Percentiles rank a stretch among this genome's conserved stretches.
Evolutionary conservation across 352 stramenopile species (phyloP).

Genomic region (Stephanocyclus meneghinianus): DNA sequence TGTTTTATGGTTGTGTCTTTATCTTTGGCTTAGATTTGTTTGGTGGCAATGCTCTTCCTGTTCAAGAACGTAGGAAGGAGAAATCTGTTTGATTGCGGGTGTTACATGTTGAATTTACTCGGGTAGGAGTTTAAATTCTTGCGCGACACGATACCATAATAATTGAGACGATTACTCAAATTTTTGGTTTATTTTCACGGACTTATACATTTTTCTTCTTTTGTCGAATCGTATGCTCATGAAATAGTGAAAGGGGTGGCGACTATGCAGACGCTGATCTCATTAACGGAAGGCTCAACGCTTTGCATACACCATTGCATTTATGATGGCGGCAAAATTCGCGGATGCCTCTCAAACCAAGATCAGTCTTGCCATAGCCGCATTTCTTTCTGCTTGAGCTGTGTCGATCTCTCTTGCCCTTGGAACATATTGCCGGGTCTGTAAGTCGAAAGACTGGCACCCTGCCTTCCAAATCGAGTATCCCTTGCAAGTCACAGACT

Average conservation of each 20-base stretch:
- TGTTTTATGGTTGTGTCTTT: slow-evolving; percentile 27
- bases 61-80: too few species aligned
- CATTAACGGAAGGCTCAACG: slow-evolving; percentile 7
- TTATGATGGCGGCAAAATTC: slow-evolving; percentile 16
- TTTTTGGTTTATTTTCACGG: too few species aligned
- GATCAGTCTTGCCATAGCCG: slow-evolving; percentile 19
- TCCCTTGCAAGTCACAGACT: slow-evolving; percentile 24
- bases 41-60: too few species aligned
- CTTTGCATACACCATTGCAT: slow-evolving; percentile 22
- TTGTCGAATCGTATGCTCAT: too few species aligned
- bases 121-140: too few species aligned
- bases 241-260: too few species aligned
- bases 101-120: too few species aligned
- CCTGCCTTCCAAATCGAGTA: slow-evolving; percentile 11
- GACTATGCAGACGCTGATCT: background rate
- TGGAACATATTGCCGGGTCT: slow-evolving; percentile 19
- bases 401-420: background rate
- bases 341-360: slow-evolving; percentile 13
- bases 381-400: background rate
- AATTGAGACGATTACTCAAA: too few species aligned
- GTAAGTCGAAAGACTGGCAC: slow-evolving; percentile 9
- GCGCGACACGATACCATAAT: too few species aligned
- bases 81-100: too few species aligned
- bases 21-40: slow-evolving; percentile 9
- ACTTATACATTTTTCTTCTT: too few species aligned